Base-by-base conservation (phyloP, 441 rosid species). In the Adansonia madagascariensis region DNA sequence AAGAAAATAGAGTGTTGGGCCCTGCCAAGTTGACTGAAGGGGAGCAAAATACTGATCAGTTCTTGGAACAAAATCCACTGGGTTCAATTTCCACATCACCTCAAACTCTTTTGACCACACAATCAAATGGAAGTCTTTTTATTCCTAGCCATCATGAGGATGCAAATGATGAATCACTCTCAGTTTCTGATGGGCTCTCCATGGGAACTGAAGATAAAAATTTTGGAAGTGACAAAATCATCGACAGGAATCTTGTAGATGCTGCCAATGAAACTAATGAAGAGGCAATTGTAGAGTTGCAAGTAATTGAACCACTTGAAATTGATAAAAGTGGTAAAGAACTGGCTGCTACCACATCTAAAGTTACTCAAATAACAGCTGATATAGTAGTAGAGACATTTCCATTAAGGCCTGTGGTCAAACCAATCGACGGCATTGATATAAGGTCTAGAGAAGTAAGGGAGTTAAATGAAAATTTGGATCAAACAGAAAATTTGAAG, bases 1-100 rank as follows among this genome's bases (percentile, higher is more conserved):
- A 94, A 85, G 98, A 92, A 83, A 96, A 96, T 82, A 90, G 97
- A 80, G 97, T 94, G 65, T 88, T 96, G 59, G 98, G 98, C 70
- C 92, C 98, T 84, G 92, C 86, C 52, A 91, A 90, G 86, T 80
- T 82, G 27, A 50, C 65, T 80, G 81, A 82, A 31, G 85, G 78
- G 39, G 86, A 83, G 60, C 84, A 84, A 35, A 78, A 67, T 71
- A 53, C 70, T 71, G 85, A 86, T 82, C 78, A 73, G 79, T 82
- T 84, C 74, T 74, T 79, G 80, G 86, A 86, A 78, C 85, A 87
- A 64, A 77, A 78, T 69, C 87, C 91, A 10, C 80, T 90, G 79
- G 91, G 89, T 76, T 85, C 96, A 66, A 57, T 92, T 17, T 77
- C 94, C 17, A 71, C 81, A 43, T 89, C 84, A 79, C 93, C 91